Evolutionary conservation across 371 early-diverging fungal genomes (phyloP).

Genomic region (Mucor plumbeus): DNA sequence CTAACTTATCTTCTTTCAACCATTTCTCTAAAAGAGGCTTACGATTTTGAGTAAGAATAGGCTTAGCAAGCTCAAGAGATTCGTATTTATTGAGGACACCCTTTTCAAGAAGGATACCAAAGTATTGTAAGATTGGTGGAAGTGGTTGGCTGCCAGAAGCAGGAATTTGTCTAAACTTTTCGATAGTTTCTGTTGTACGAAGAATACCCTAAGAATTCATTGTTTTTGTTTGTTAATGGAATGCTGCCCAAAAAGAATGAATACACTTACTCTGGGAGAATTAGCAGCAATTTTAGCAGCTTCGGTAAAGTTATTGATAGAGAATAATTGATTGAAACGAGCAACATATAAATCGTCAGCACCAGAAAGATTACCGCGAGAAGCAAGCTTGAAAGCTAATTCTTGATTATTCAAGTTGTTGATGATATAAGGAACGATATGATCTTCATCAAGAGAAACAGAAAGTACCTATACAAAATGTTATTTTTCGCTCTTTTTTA

Average conservation of each 20-base stretch:
- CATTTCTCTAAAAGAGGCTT: conserved; percentile 96
- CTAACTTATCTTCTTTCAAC: conserved; percentile 97
- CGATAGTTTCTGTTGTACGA: conserved; percentile 94
- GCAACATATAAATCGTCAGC: conserved; percentile 91
- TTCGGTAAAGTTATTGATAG: conserved; percentile 80
- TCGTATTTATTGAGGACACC: conserved; percentile 93
- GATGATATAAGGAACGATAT: conserved; percentile 89
- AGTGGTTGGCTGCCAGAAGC: conserved; percentile 73
- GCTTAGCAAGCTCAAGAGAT: conserved; percentile 92
- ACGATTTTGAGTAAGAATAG: conserved; percentile 90
- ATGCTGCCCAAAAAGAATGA: background rate
- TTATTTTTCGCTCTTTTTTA: background rate
- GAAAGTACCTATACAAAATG: conserved; percentile 75
- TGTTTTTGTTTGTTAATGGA: background rate
- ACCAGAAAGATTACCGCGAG: conserved; percentile 91
- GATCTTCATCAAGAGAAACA: conserved; percentile 88
- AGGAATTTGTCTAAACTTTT: conserved; percentile 88
- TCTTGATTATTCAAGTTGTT: conserved; percentile 85
- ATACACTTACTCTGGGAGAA: conserved; percentile 78
- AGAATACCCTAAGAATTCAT: conserved; percentile 77
- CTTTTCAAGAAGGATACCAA: conserved; percentile 95
- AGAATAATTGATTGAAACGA: conserved; percentile 87
- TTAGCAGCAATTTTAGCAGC: conserved; percentile 97
- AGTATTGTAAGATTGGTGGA: conserved; percentile 96
- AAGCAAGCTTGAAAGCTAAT: conserved; percentile 88